Base-by-base conservation (phyloP, 1,139 yeast genomes). In the Zygoascus sp. region DNA sequence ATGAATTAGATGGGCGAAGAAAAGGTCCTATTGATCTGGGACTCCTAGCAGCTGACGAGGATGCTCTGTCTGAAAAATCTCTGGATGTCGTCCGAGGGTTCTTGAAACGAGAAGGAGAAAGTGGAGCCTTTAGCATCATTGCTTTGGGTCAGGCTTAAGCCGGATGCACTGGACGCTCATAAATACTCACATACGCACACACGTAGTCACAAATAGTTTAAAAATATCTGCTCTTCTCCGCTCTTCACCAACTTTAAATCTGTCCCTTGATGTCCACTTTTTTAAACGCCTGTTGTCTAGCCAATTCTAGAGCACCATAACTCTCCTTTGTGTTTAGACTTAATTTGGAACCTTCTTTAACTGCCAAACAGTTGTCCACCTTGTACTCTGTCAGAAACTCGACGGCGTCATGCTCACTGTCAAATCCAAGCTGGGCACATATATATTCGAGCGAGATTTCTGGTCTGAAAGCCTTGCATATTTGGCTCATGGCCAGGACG, bases 211-310 rank as follows among this genome's bases (percentile, higher is more conserved):
- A 6, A 25, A 25, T 2, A 25, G 4, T 25, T 2, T 10, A 25
- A 4, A 3, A 25, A n/a, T 25, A 25, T 3, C 28, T 10, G 28
- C n/a, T 3, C n/a, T 25, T 25, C n/a, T 3, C n/a, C 8, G 7
- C 16, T 30, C 17, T 23, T 23, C 27, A 23, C 27, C 10, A 23
- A 23, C n/a, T 13, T 37, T 50, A 85, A 16, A 83, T 74, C 64
- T 90, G 97, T 0, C 97, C 97, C 68, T 89, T 90, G 51, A 90
- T 89, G 62, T 90, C 97, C n/a, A 90, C 81, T 60, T 77, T 83
- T 50, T 72, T 76, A 55, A 76, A 76, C 23, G 69, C 72, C 7
- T 73, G 67, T 42, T 68, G 67, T 46, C 73, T 70, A 15, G 76
- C 69, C 7, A 69, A 66, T 44, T 72, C 72, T 10, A 84, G 69